Conservation (phyloP, 306 rosid species). For the Astragalus glycyphyllos region DNA sequence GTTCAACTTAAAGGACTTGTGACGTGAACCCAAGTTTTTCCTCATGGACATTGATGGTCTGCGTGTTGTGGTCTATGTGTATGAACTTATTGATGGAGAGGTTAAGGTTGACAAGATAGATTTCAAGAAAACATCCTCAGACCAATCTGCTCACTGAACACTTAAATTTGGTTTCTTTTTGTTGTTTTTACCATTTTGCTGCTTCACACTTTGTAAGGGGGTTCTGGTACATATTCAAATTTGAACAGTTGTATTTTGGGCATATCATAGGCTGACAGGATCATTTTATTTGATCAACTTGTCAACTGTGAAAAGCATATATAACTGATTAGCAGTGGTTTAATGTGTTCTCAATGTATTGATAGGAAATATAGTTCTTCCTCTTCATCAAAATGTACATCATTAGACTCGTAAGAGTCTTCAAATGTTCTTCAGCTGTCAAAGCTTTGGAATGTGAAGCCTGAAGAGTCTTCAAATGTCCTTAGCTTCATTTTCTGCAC, state of each 20-base stretch:
- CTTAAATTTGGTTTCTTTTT: not conserved
- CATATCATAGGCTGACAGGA: conserved; percentile 7
- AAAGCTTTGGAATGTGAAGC: not conserved
- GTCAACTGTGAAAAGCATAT: not conserved
- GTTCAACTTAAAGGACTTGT: too few species aligned
- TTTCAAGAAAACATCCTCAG: conserved; percentile 87
- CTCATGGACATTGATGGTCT: conserved; percentile 98
- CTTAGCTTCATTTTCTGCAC: too few species aligned
- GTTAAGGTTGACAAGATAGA: conserved; percentile 99
- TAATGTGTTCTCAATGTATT: not conserved
- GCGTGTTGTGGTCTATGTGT: conserved; percentile 96
- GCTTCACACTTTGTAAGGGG: conserved; percentile 9
- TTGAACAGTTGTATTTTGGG: conserved; percentile 30
- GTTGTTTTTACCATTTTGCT: not conserved
- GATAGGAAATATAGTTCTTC: not conserved
- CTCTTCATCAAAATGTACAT: not conserved
- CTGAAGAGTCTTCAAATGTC: not conserved
- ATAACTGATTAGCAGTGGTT: not conserved
- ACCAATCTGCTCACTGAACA: conserved; percentile 67
- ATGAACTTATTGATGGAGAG: conserved; percentile 95
- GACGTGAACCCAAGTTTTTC: conserved; percentile 97
- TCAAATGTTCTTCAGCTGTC: not conserved
- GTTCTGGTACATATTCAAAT: not conserved
- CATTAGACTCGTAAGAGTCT: not conserved
- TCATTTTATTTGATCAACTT: conserved; percentile 33